Evolutionary conservation across 352 stramenopile genomes (phyloP), one percentile per base, ranked within the genome.

Genomic region (Phytophthora idaei): DNA sequence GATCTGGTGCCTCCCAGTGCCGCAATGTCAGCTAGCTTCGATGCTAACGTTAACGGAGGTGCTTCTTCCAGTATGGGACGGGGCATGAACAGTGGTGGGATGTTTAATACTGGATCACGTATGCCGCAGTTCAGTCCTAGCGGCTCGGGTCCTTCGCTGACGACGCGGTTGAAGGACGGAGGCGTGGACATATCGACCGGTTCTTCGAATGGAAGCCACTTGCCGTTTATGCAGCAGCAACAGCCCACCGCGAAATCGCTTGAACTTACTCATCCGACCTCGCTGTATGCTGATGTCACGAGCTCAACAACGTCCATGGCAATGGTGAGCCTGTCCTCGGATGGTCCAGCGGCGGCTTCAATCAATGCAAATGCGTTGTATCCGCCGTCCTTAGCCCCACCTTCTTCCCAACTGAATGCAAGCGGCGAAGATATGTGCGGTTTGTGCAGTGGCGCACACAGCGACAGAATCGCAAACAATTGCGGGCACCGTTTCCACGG

Each of bases 401-500:
- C 72, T 48, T 34, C 57, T 6, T 47, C 69, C 14, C 68, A 73
- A 36, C 50, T 73, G 17, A 67, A 42, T 29, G 21, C 66, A 37
- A 73, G 28, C 48, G 28, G 31, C 10, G 62, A 78, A 36, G 63
- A 83, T 27, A 69, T 67, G 34, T 89, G 80, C 36, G 61, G 54
- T 36, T 69, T 86, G 49, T 89, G 78, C 39, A 77, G 81, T 53
- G 74, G 71, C n/a, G 67, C 61, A 48, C 60, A 78, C 27, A 79
- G 78, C 34, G 84, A 91, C 59, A 76, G 77, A 27, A 74, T 88
- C 48, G 81, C 79, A 4, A 74, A 67, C 21, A 59, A 74, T 57
- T 93, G 84, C 41, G 84, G 84, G n/a, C 84, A 93, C 64, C 78
- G 76, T 28, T 93, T 93, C 62, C 84, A 93, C 54, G 70, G 67